Evolutionary conservation across 306 rosid genomes (phyloP), one percentile per base, ranked within the genome.

Genomic region (Vigna unguiculata): DNA sequence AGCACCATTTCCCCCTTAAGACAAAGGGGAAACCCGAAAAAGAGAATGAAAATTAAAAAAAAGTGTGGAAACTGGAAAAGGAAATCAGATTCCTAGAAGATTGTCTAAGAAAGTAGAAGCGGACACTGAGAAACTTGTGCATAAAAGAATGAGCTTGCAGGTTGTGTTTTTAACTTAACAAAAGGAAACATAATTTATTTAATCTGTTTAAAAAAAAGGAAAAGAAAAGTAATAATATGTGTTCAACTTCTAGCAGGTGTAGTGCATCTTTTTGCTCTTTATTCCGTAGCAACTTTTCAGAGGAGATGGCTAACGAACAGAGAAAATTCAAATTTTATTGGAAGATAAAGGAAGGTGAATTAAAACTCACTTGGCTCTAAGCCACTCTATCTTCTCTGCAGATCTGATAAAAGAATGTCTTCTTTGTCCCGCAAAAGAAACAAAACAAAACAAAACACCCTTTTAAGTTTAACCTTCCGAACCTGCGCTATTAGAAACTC

Each of bases 31-130:
- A 78, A 66, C 54, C 72, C 71, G 45, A 62, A 76, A 75, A 69
- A 52, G 72, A 74, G 67, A 32, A 30, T 66, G 72, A 55, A 64
- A 32, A 84, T 70, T 63, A 32, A 7, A 71, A 67, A 78, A 66
- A 53, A 6, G 24, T 9, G 54, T 24, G 54, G 70, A 59, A 63
- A 72, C 43, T 60, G 43, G 67, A 60, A 60, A 71, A 71, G 79
- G 52, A 84, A 82, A 60, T 66, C 84, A 76, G 84, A 87, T 84
- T 88, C 91, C 93, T 71, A 93, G 88, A 86, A 34, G 43, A 63
- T 76, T 90, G 98, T 93, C 93, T 76, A 80, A 67, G 86, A 87
- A 91, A 89, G 98, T 69, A 81, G 87, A 78, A 78, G 61, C 76
- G 72, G 81, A 81, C 82, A 82, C 90, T 75, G 83, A 78, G 86